Evolutionary conservation across 2,329 filamentous ascomycete species (phyloP).

Genomic region (Pleomassaria siparia): DNA sequence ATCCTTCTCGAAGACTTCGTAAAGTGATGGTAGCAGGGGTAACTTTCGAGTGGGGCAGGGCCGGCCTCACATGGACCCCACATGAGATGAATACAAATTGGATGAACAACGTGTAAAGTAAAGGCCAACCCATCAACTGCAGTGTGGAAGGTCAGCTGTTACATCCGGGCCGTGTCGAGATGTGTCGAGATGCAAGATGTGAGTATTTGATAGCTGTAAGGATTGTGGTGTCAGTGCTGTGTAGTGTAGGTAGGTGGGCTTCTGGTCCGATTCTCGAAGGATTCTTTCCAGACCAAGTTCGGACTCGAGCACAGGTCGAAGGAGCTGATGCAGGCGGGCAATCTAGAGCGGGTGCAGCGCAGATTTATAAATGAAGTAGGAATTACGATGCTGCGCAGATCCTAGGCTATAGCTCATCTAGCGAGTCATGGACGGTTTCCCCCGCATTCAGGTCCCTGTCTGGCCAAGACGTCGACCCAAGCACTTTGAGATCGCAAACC

Average conservation of each 20-base stretch:
- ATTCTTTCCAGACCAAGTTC: too few relatives aligned
- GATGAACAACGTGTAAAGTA: slow-evolving; percentile 3
- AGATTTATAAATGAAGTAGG: slow-evolving; percentile 21
- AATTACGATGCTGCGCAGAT: slow-evolving; percentile 21
- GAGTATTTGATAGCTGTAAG: background rate
- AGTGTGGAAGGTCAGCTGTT: slow-evolving; percentile 13
- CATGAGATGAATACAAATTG: slow-evolving; percentile 20
- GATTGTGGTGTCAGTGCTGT: background rate
- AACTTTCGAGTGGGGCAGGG: too few relatives aligned
- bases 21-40: slow-evolving; percentile 14
- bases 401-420: slow-evolving; percentile 28
- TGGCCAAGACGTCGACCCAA: slow-evolving; percentile 19
- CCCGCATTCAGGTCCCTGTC: slow-evolving; percentile 31
- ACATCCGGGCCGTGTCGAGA: background rate
- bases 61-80: slow-evolving; percentile 28
- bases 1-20: slow-evolving; percentile 15
- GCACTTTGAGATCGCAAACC: slow-evolving; percentile 9
- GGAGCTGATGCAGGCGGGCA: slow-evolving; percentile 20
- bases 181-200: background rate
- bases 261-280: too few relatives aligned
- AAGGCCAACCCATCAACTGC: slow-evolving; percentile 10
- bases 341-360: slow-evolving; percentile 25
- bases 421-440: slow-evolving; percentile 35
- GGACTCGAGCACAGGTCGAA: slow-evolving; percentile 4
- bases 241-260: background rate